Conservation (phyloP, 768 basidiomycete species). For the Sporobolomyces pararoseus region DNA sequence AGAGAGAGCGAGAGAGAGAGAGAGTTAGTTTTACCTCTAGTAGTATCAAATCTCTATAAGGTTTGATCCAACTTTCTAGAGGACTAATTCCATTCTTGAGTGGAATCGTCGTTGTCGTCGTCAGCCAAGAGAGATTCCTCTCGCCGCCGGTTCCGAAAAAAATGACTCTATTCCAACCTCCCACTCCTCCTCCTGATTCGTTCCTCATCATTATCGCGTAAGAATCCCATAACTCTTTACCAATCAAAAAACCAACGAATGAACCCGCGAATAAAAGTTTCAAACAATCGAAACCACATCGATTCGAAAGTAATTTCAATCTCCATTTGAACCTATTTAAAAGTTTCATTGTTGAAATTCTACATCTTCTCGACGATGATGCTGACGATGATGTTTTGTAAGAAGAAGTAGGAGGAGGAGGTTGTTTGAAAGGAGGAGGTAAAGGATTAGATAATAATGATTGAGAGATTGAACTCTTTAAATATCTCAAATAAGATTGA, state of each 20-base stretch:
- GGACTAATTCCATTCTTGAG: background rate
- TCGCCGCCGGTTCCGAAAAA: background rate
- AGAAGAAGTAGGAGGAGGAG: background rate
- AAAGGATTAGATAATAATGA: background rate
- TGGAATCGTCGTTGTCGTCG: too few relatives aligned
- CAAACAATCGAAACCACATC: too few relatives aligned
- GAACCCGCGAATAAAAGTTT: background rate
- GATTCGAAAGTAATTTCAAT: background rate
- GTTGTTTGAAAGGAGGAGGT: constrained; percentile 11
- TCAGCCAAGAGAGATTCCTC: too few relatives aligned
- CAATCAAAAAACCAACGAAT: background rate
- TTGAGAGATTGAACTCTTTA: background rate
- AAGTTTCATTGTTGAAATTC: too few relatives aligned
- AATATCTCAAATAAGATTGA: background rate
- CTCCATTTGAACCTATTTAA: background rate
- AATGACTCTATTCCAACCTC: background rate
- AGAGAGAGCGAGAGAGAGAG: background rate
- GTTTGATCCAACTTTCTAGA: background rate
- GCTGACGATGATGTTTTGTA: too few relatives aligned
- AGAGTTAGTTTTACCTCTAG: constrained; percentile 5
- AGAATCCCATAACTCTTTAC: too few relatives aligned
- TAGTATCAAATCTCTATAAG: background rate
- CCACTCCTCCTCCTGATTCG: too few relatives aligned
- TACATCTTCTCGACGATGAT: too few relatives aligned
- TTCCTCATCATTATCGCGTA: too few relatives aligned